Evolutionary conservation across 2,329 filamentous ascomycete species (phyloP), one percentile per base, ranked within the genome.

Genomic region (Diaporthe ilicicola): DNA sequence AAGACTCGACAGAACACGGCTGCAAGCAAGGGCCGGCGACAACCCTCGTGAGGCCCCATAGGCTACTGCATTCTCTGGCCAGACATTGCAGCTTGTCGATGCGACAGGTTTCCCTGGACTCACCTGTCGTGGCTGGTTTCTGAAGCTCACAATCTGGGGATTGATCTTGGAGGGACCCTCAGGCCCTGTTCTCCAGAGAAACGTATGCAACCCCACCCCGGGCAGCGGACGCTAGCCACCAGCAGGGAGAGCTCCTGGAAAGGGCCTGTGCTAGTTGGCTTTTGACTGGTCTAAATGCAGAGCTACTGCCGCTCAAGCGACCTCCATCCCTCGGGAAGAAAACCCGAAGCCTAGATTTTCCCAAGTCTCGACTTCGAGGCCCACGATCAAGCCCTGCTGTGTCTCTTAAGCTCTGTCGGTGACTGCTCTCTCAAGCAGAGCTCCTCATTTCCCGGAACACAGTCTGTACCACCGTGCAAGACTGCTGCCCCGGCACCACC

Each of bases 231-330:
- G 8, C 59, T 64, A 64, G 44, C 44, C 44, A 50, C 59, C 44
- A 64, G 59, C 59, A 64, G 59, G 59, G 59, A 64, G 59, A 64
- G 59, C 59, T 59, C 42, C 66, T 51, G 44, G 53, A 37, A 19
- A 27, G 19, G 42, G 59, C 59, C 59, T 64, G 59, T 64, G 59
- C 44, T 59, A 44, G 66, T 59, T 68, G 66, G 66, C 53, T 59
- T 42, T 37, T 55, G 66, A 56, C 66, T 68, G 66, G 46, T 39
- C 56, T 69, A 65, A 53, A 67, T 62, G 66, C 62, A 69, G 61
- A 67, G 67, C 68, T 72, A 72, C 62, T 72, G 54, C 68, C 70
- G 67, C 67, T 34, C 70, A 50, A 62, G 67, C 70, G 67, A 55
- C 67, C 62, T 62, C 59, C 59, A 48, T 62, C 59, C 42, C 42